These are phyloP conservation scores for Exsudoporus floridanus DNA, from an alignment of 1,284 basidiomycete genomes.

Conservation along the genomic window DNA sequence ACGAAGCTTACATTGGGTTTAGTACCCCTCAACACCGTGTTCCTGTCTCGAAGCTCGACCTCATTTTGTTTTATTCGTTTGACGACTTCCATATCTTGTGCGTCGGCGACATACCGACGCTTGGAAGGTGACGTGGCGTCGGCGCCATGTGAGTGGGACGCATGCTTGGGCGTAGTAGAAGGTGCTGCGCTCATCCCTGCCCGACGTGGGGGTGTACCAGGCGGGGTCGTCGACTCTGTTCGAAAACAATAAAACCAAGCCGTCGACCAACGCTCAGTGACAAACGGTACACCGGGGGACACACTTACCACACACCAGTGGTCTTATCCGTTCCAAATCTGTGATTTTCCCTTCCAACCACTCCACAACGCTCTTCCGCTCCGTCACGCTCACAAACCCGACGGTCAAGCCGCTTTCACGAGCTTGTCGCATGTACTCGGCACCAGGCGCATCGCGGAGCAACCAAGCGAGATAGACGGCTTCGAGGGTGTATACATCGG, in stretches of 20 bases:
- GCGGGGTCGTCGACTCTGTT: slow-evolving; percentile 56
- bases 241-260: not conserved
- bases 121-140: slow-evolving; percentile 56
- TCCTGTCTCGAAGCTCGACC: slow-evolving; percentile 73
- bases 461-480: slow-evolving; percentile 82
- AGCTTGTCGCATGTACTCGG: slow-evolving; percentile 85
- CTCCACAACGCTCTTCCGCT: slow-evolving; percentile 79
- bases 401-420: slow-evolving; percentile 69
- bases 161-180: slow-evolving; percentile 38
- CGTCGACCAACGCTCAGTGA: not conserved
- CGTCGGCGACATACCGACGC: slow-evolving; percentile 76
- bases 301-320: slow-evolving; percentile 51
- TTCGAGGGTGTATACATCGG: slow-evolving; percentile 76
- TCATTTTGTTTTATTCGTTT: slow-evolving; percentile 77
- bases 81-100: slow-evolving; percentile 77
- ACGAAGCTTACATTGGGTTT: slow-evolving; percentile 64
- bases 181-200: slow-evolving; percentile 27
- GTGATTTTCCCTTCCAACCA: slow-evolving; percentile 72
- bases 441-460: slow-evolving; percentile 66
- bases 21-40: slow-evolving; percentile 70
- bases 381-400: slow-evolving; percentile 83
- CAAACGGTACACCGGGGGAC: too few species aligned
- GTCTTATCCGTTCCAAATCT: slow-evolving; percentile 56
- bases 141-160: slow-evolving; percentile 34
- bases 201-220: slow-evolving; percentile 60